These are phyloP conservation scores for Diaporthe vexans DNA, from an alignment of 2,329 filamentous ascomycete genomes.

Conservation along the genomic window DNA sequence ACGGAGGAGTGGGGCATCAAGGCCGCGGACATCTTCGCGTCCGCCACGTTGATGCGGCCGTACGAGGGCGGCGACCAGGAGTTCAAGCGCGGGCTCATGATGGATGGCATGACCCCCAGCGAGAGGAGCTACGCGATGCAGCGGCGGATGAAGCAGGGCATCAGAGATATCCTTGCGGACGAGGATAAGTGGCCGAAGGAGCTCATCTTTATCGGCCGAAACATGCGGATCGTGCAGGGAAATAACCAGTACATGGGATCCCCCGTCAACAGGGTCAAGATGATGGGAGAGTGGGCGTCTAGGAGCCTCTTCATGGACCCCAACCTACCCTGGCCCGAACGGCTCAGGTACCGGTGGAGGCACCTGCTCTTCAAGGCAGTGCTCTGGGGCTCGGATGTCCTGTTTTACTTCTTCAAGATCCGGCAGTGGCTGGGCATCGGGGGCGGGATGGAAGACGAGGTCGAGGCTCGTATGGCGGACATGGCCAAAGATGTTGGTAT, in stretches of 20 bases:
- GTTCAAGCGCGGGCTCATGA: slow-evolving; percentile 75
- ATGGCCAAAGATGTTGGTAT: slow-evolving; percentile 94
- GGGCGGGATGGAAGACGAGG: slow-evolving; percentile 92
- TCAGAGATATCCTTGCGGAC: slow-evolving; percentile 80
- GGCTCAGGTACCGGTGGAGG: slow-evolving; percentile 77
- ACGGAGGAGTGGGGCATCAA: slow-evolving; percentile 88
- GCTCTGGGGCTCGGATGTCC: slow-evolving; percentile 80
- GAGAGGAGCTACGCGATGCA: slow-evolving; percentile 94
- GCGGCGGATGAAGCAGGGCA: slow-evolving; percentile 79
- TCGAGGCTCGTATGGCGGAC: slow-evolving; percentile 87
- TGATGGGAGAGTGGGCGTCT: slow-evolving; percentile 92
- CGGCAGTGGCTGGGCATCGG: slow-evolving; percentile 83
- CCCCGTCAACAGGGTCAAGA: slow-evolving; percentile 93
- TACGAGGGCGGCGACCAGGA: slow-evolving; percentile 87
- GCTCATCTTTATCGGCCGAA: slow-evolving; percentile 91
- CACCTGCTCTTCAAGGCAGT: slow-evolving; percentile 88
- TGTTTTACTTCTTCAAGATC: slow-evolving; percentile 86
- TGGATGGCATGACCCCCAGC: slow-evolving; percentile 68
- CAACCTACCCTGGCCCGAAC: slow-evolving; percentile 72
- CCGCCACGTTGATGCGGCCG: slow-evolving; percentile 88
- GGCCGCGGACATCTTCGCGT: slow-evolving; percentile 91
- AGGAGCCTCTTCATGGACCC: slow-evolving; percentile 83
- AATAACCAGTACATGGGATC: slow-evolving; percentile 93
- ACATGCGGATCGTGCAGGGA: slow-evolving; percentile 92
- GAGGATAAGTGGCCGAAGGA: slow-evolving; percentile 92